These are phyloP conservation scores for Ganoderma meredithae DNA, from an alignment of 1,284 basidiomycete species.

Conservation along the genomic window DNA sequence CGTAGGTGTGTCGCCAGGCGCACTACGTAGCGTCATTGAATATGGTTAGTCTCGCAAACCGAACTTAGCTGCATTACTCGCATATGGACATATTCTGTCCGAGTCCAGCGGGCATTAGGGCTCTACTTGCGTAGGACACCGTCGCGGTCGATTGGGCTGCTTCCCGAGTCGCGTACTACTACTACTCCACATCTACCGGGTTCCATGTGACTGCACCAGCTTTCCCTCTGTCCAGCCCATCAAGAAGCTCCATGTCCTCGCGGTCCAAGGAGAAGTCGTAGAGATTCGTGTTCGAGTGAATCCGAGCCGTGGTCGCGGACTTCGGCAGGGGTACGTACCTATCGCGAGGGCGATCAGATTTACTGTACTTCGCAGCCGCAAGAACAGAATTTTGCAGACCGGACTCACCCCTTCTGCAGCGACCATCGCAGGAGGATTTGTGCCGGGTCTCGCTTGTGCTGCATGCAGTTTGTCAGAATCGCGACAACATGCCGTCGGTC, in stretches of 20 bases:
- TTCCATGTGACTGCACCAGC: constrained; percentile 60
- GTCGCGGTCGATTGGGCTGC: neutral
- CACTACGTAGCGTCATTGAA: neutral
- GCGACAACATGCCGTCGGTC: neutral
- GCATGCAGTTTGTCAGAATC: constrained; percentile 25
- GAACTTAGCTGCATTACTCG: neutral
- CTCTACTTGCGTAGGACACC: neutral
- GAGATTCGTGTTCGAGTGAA: constrained; percentile 59
- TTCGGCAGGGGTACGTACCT: constrained; percentile 65
- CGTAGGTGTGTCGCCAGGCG: neutral
- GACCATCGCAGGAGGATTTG: constrained; percentile 77
- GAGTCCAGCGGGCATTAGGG: neutral
- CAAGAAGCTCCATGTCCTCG: constrained; percentile 58
- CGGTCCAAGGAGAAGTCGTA: constrained; percentile 60
- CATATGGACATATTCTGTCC: neutral
- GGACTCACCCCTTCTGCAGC: constrained; percentile 56
- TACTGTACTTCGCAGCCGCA: neutral
- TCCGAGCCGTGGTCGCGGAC: constrained; percentile 57
- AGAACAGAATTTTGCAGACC: neutral
- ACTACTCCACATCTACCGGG: constrained; percentile 49
- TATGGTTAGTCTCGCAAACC: constrained; percentile 12
- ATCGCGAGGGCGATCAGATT: neutral
- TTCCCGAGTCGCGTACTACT: neutral
- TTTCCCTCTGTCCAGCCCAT: constrained; percentile 56
- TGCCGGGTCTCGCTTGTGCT: constrained; percentile 56